A percentile compares a stretch with the other conserved stretches of the same genome.
phyloP scores from a whole-genome alignment of 768 basidiomycete species.

The Myochromella boudieri region DNA sequence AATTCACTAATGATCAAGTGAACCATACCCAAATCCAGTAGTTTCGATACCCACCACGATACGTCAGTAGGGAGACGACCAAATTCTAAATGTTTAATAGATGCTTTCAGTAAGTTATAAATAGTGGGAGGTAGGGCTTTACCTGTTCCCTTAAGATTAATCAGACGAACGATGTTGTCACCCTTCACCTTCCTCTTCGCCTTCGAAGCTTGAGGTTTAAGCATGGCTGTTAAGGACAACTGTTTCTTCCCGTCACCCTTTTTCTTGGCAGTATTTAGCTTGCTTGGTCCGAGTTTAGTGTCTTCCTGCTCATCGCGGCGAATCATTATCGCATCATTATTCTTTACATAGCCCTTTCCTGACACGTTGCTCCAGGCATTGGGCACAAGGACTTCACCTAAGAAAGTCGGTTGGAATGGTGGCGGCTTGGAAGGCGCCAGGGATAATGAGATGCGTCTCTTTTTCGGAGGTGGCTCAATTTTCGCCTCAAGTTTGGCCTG shows the following conservation, averaged over 20 bases:
- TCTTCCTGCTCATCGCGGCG: conserved; percentile 53
- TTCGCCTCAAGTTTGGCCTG: conserved; percentile 8
- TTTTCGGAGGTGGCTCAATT: conserved; percentile 45
- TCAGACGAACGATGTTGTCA: conserved; percentile 66
- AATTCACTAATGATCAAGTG: not conserved
- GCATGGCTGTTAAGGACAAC: conserved; percentile 62
- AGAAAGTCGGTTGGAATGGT: conserved; percentile 39
- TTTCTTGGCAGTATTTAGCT: conserved; percentile 33
- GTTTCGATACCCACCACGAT: conserved; percentile 70
- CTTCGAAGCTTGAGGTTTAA: conserved; percentile 53
- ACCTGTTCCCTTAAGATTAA: conserved; percentile 69
- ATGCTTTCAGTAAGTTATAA: not conserved
- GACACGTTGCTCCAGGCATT: conserved; percentile 81
- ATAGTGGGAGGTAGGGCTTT: conserved; percentile 11
- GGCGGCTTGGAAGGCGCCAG: conserved; percentile 14
- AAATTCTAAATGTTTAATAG: conserved; percentile 51
- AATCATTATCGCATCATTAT: conserved; percentile 58
- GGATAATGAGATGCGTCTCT: conserved; percentile 44
- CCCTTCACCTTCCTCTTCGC: conserved; percentile 60
- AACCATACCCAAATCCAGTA: conserved; percentile 66
- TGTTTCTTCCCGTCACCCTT: conserved; percentile 57
- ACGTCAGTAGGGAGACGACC: conserved; percentile 72
- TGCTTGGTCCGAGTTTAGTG: conserved; percentile 23
- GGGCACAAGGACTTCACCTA: conserved; percentile 67
- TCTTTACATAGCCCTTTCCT: conserved; percentile 67